phyloP scores from a whole-genome alignment of 768 basidiomycete species.

The Leccinum olivaceopallidum region DNA sequence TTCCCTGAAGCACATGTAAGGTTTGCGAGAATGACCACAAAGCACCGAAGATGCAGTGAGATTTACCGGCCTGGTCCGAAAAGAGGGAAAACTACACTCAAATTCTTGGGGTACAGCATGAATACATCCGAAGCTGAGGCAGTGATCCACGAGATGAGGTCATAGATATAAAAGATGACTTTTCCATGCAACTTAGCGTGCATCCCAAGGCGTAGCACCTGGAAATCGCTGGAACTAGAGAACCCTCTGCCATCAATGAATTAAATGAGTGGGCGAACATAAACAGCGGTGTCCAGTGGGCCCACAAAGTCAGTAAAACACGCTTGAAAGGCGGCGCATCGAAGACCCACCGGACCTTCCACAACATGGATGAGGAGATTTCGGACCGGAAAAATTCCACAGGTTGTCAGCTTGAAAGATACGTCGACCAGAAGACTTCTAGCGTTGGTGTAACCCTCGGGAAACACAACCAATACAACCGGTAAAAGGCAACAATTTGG shows the following conservation, averaged over 20 bases:
- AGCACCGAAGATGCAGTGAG: neutral
- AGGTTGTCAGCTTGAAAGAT: neutral
- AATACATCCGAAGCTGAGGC: constrained; percentile 1
- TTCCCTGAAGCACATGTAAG: neutral
- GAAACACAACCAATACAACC: neutral
- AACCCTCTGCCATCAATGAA: constrained; percentile 1
- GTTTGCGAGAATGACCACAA: neutral
- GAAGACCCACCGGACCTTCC: neutral
- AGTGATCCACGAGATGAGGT: neutral
- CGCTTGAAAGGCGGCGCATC: neutral
- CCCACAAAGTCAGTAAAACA: neutral
- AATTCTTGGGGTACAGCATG: neutral
- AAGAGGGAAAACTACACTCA: neutral
- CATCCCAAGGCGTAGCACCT: neutral
- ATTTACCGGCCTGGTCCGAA: neutral
- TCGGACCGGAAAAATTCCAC: neutral
- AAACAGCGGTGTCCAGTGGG: neutral
- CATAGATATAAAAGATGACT: neutral
- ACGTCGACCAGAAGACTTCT: neutral
- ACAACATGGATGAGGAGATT: neutral
- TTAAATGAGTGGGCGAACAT: neutral
- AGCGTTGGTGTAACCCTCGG: neutral
- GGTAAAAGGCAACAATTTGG: neutral
- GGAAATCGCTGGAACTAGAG: neutral
- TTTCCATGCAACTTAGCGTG: neutral